These are phyloP conservation scores for Plasmodium falciparum DNA, from an alignment of 169 alveolate genomes.

Conservation along the genomic window DNA sequence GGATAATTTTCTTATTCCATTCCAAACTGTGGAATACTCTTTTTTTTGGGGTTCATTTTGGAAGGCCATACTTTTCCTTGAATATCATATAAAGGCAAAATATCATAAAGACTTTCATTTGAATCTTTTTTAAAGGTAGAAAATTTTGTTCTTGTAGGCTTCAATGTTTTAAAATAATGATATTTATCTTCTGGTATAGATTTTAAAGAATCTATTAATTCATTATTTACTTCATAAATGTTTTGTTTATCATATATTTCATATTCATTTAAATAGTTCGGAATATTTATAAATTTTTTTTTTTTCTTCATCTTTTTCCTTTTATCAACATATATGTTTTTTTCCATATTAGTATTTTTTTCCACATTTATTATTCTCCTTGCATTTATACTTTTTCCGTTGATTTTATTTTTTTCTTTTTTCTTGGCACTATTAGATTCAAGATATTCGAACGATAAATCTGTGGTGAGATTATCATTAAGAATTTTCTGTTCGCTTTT, in stretches of 20 bases:
- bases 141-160: too few relatives aligned
- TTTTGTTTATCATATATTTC: too few relatives aligned
- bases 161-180: too few relatives aligned
- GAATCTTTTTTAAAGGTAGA: too few relatives aligned
- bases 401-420: background rate
- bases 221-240: too few relatives aligned
- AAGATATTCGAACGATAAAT: constrained; percentile 51
- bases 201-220: too few relatives aligned
- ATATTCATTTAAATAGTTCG: too few relatives aligned
- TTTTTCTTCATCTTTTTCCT: too few relatives aligned
- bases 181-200: too few relatives aligned
- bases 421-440: constrained; percentile 53
- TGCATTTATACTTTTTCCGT: background rate
- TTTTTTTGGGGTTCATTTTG: constrained; percentile 29
- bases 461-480: constrained; percentile 10
- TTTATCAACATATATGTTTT: too few relatives aligned
- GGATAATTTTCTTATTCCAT: background rate
- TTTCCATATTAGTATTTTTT: too few relatives aligned
- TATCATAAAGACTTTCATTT: constrained; percentile 11
- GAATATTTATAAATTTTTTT: too few relatives aligned
- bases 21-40: constrained; percentile 38
- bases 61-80: constrained; percentile 59
- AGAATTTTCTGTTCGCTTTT: background rate
- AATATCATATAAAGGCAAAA: constrained; percentile 62
- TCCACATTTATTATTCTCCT: background rate